phyloP scores from a whole-genome alignment of 2,329 filamentous ascomycete species.

The Pseudogymnoascus sp. region DNA sequence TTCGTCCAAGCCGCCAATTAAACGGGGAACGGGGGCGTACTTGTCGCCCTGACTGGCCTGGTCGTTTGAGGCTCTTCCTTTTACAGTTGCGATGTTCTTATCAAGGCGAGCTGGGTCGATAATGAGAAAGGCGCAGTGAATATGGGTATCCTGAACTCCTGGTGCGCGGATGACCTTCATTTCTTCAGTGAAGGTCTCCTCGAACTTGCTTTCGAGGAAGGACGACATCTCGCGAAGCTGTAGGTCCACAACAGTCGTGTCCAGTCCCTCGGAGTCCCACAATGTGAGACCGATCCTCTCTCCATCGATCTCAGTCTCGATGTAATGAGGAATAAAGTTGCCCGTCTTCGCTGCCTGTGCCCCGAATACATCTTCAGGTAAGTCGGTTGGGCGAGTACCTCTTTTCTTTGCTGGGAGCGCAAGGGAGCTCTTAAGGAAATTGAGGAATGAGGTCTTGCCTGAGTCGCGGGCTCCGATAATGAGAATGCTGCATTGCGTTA shows the following conservation, averaged over 20 bases:
- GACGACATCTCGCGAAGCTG: constrained; percentile 85
- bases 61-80: constrained; percentile 44
- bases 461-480: constrained; percentile 80
- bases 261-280: constrained; percentile 93
- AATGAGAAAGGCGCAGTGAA: constrained; percentile 89
- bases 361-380: constrained; percentile 46
- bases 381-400: constrained; percentile 27
- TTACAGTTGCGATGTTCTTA: constrained; percentile 64
- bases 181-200: constrained; percentile 94
- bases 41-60: constrained; percentile 41
- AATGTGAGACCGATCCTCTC: constrained; percentile 88
- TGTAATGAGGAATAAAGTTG: constrained; percentile 78
- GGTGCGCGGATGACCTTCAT: constrained; percentile 94
- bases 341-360: constrained; percentile 32
- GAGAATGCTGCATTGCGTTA: constrained; percentile 56
- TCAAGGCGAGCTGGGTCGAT: constrained; percentile 83
- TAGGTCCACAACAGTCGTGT: constrained; percentile 90
- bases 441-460: constrained; percentile 94
- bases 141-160: constrained; percentile 90
- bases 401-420: constrained; percentile 76
- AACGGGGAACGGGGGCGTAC: constrained; percentile 34
- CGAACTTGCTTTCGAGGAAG: constrained; percentile 96
- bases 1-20: constrained; percentile 68
- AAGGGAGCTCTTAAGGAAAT: constrained; percentile 83
- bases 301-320: constrained; percentile 89